Evolutionary conservation across 2,329 filamentous ascomycete genomes (phyloP).

Genomic region (Rhytidhysteron rufulum): DNA sequence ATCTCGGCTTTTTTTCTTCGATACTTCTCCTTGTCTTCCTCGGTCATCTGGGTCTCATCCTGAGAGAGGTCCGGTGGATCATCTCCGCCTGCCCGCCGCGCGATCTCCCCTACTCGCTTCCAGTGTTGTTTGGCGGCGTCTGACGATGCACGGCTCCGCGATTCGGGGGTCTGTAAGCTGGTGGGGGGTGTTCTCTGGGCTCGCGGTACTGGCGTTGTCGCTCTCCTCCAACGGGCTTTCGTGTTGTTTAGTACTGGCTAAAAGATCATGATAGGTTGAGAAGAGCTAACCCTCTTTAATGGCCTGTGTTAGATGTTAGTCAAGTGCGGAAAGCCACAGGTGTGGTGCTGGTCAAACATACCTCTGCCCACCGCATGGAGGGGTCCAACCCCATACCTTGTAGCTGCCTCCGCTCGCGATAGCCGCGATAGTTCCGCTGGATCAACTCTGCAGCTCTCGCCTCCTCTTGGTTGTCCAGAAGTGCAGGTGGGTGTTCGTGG

Average conservation of each 20-base stretch:
- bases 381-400: conserved; percentile 65
- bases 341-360: conserved; percentile 39
- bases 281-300: conserved; percentile 45
- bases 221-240: conserved; percentile 51
- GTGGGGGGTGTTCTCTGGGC: conserved; percentile 27
- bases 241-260: conserved; percentile 22
- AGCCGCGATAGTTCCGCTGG: conserved; percentile 69
- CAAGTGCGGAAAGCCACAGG: conserved; percentile 4
- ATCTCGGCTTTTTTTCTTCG: conserved; percentile 43
- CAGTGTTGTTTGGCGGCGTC: conserved; percentile 63
- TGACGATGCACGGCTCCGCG: conserved; percentile 24
- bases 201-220: conserved; percentile 45
- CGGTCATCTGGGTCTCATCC: conserved; percentile 39
- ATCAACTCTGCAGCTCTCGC: conserved; percentile 32
- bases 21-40: conserved; percentile 30
- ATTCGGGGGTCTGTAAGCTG: conserved; percentile 17
- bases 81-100: conserved; percentile 68
- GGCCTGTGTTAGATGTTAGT: conserved; percentile 33
- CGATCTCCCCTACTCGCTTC: conserved; percentile 69
- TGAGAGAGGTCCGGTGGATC: conserved; percentile 49
- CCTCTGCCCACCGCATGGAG: conserved; percentile 68
- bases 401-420: conserved; percentile 68
- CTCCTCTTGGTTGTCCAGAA: conserved; percentile 20
- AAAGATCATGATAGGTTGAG: conserved; percentile 4
- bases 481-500: too few relatives aligned